phyloP scores from a whole-genome alignment of 139 green algal genomes.

The Ettlia oleoabundans region DNA sequence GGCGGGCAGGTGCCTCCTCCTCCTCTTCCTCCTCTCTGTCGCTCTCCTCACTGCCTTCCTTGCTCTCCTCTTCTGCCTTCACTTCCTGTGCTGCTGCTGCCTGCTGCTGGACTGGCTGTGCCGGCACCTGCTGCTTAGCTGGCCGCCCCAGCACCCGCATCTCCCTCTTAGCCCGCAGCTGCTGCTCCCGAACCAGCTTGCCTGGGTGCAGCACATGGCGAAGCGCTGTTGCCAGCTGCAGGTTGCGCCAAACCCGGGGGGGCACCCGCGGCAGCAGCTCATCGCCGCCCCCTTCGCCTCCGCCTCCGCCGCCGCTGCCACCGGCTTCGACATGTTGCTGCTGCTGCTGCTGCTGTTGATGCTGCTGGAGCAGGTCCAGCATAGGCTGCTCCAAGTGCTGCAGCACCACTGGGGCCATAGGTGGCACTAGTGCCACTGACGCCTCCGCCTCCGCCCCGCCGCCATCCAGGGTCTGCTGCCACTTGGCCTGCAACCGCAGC shows the following conservation, averaged over 20 bases:
- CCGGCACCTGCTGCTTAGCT: neutral
- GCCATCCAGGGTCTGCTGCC: neutral
- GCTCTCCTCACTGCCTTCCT: neutral
- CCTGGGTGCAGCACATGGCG: constrained; percentile 10
- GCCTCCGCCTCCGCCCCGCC: neutral
- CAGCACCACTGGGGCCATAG: neutral
- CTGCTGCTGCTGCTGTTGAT: too few species aligned
- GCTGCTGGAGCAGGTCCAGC: neutral
- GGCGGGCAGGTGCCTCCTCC: neutral
- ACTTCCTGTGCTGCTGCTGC: neutral
- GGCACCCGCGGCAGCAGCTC: neutral
- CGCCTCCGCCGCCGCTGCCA: too few species aligned
- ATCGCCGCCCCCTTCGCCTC: neutral
- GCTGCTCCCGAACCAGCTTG: neutral
- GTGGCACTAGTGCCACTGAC: neutral
- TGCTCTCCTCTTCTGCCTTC: neutral
- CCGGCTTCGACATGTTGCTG: too few species aligned
- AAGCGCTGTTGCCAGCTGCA: constrained; percentile 31
- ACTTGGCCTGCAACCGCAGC: constrained; percentile 16
- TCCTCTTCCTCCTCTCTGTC: too few species aligned
- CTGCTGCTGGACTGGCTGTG: neutral
- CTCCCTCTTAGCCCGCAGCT: neutral
- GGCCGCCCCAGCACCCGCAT: too few species aligned
- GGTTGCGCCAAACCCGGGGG: neutral
- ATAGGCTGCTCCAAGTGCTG: neutral